Evolutionary conservation across 2,329 filamentous ascomycete genomes (phyloP).

Genomic region (Lasiodiplodia sp.): DNA sequence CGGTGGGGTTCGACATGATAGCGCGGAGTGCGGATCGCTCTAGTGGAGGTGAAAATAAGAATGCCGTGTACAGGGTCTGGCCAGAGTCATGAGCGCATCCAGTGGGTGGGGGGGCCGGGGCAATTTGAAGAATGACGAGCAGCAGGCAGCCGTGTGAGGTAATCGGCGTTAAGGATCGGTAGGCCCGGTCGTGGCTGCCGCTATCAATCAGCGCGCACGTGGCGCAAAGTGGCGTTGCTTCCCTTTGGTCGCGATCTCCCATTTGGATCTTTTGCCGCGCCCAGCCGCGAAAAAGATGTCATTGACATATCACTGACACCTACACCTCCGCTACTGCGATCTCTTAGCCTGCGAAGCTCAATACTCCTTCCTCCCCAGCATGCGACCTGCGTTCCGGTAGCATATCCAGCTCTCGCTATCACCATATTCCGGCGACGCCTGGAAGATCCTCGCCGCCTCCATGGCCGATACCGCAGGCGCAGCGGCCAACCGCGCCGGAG

Average conservation of each 20-base stretch:
- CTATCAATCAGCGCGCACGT: slow-evolving; percentile 12
- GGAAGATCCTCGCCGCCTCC: slow-evolving; percentile 17
- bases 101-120: not conserved
- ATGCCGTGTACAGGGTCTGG: not conserved
- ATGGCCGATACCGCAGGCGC: slow-evolving; percentile 31
- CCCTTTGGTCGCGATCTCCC: slow-evolving; percentile 36
- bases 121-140: slow-evolving; percentile 14
- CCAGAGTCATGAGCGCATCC: slow-evolving; percentile 2
- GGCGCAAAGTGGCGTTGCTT: slow-evolving; percentile 33
- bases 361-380: not conserved
- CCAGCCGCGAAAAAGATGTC: slow-evolving; percentile 29
- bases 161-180: slow-evolving; percentile 12
- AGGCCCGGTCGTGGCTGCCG: slow-evolving; percentile 5
- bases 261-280: slow-evolving; percentile 28
- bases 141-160: not conserved
- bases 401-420: not conserved
- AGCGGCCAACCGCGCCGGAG: slow-evolving; percentile 18
- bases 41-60: not conserved
- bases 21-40: not conserved
- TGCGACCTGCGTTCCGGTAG: slow-evolving; percentile 22
- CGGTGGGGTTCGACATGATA: slow-evolving; percentile 14
- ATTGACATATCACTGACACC: slow-evolving; percentile 21
- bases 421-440: slow-evolving; percentile 7
- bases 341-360: not conserved
- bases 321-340: not conserved